Percentiles rank a stretch among this genome's conserved stretches.
These are phyloP conservation scores for Gnaphalium uliginosum DNA, from an alignment of 129 eudicot species.

Conservation along the genomic window DNA sequence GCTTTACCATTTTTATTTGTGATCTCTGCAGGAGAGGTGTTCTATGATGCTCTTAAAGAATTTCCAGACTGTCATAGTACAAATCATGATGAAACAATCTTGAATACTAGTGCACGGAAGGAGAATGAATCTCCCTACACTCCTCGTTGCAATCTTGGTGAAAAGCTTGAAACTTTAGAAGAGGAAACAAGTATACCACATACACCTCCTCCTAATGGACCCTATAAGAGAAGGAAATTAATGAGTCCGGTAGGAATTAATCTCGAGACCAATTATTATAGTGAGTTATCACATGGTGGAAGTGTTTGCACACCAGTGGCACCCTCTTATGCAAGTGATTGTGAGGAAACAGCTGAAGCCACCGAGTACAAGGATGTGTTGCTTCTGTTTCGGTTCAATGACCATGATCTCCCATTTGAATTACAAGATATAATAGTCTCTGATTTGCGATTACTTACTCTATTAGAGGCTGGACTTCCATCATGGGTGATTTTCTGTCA, in stretches of 20 bases:
- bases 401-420: conserved; percentile 76
- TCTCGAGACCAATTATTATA: conserved; percentile 35
- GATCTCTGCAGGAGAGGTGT: conserved; percentile 62
- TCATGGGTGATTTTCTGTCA: conserved; percentile 97
- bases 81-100: conserved; percentile 34
- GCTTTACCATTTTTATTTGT: conserved; percentile 4
- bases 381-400: conserved; percentile 71
- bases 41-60: conserved; percentile 67
- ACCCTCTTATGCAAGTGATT: conserved; percentile 38
- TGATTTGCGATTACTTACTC: conserved; percentile 71
- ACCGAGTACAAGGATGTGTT: conserved; percentile 66
- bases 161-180: conserved; percentile 27
- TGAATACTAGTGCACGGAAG: conserved; percentile 14
- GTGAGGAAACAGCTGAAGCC: conserved; percentile 52
- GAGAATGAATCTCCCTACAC: conserved; percentile 48
- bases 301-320: conserved; percentile 38
- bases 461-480: conserved; percentile 93
- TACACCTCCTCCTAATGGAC: conserved; percentile 61
- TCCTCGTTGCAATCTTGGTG: conserved; percentile 34
- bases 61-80: conserved; percentile 32
- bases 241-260: conserved; percentile 39
- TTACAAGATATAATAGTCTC: conserved; percentile 61
- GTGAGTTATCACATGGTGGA: conserved; percentile 38
- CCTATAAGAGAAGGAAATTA: conserved; percentile 81
- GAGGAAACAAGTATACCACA: conserved; percentile 13